Base-by-base conservation (phyloP, 2,329 filamentous ascomycete species). In the Leptographium galeiforme region DNA sequence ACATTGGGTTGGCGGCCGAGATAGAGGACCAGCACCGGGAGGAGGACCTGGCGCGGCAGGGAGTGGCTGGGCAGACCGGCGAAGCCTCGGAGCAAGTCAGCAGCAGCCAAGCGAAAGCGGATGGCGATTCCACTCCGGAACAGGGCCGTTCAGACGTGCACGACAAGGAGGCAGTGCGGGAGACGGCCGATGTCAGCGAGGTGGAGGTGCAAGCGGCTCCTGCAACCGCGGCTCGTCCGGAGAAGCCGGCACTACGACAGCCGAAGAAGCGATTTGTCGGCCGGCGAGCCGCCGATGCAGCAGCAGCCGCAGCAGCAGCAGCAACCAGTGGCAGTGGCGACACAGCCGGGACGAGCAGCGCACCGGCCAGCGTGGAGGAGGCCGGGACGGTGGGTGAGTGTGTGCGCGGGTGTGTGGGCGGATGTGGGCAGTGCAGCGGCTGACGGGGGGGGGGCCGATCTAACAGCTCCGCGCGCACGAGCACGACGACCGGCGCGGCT, bases 241-340 rank as follows among this genome's bases (percentile, higher is more conserved):
- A 51, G 30, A 55, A 52, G 53, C 55, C 53, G 19, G 68, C 68
- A 8, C 60, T 73, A 19, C 87, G 77, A 64, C 85, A 91, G 62
- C 93, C 93, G 25, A 95, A 87, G 73, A 90, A 91, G 69, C 81
- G 91, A 55, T 98, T 98, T 61, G 85, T 98, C 18, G 93, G 93
- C 34, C 78, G 89, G 60, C 81, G 84, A 61, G 79, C 87, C 25
- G 87, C 87, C 10, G 75, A 81, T 57, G 79, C 83, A 62, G 76
- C 79, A 60, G 72, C 77, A 43, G 52, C 55, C 3, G 40, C 16
- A 6, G 30, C 6, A 10, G 39, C 39, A 61, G 79, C 87, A 25
- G 87, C 87, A 10, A 75, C 81, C 57, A 78, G 83, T 62, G 76
- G 12, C 34, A 36, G 8, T 8, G 12, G 8, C 34, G 34, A 13